Conservation (phyloP, 75 land plant genomes). For the Larix kaempferi region DNA sequence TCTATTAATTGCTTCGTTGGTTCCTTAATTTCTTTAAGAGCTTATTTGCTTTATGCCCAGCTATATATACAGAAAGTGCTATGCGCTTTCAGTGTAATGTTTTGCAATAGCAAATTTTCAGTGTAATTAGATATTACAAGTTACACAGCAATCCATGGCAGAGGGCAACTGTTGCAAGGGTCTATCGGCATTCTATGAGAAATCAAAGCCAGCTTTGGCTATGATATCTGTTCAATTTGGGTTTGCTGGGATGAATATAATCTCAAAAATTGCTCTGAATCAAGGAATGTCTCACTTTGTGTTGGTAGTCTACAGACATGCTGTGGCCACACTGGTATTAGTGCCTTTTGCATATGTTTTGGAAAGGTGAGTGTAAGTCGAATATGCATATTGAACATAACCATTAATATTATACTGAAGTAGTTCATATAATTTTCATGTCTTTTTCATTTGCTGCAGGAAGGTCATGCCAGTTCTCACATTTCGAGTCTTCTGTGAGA, state of each 20-base stretch:
- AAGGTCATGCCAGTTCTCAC: slow-evolving; percentile 49
- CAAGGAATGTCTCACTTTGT: slow-evolving; percentile 5
- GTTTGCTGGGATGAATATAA: slow-evolving; percentile 10
- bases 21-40: too few relatives aligned
- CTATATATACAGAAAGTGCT: too few relatives aligned
- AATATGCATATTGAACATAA: background rate
- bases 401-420: background rate
- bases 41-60: too few relatives aligned
- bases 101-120: too few relatives aligned
- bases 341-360: background rate
- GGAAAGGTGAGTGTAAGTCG: background rate
- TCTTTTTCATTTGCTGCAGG: slow-evolving; percentile 33
- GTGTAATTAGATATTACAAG: too few relatives aligned
- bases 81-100: too few relatives aligned
- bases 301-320: slow-evolving; percentile 5
- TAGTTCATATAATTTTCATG: background rate
- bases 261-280: slow-evolving; percentile 8
- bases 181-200: background rate
- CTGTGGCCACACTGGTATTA: background rate
- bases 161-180: background rate
- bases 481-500: slow-evolving; percentile 20
- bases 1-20: too few relatives aligned
- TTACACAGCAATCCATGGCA: background rate
- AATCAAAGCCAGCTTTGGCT: slow-evolving; percentile 4
- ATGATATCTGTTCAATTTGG: slow-evolving; percentile 9